Conservation (phyloP, 1,284 basidiomycete genomes). For the Leccinum solheimii region DNA sequence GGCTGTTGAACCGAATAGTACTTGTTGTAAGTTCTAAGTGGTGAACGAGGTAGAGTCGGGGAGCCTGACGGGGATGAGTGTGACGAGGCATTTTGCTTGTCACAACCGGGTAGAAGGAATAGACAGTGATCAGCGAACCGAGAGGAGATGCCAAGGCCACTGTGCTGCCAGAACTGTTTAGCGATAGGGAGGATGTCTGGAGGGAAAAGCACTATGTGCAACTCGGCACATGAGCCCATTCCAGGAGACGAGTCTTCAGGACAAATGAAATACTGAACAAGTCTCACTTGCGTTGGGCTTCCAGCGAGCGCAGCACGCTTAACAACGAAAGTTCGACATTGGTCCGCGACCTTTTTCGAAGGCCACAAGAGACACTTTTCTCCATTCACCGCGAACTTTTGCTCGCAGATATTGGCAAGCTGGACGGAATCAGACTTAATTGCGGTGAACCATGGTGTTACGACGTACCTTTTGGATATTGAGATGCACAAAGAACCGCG, state of each 20-base stretch:
- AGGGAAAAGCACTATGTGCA: conserved; percentile 84
- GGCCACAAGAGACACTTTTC: conserved; percentile 83
- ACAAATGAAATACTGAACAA: conserved; percentile 75
- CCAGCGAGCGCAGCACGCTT: conserved; percentile 45
- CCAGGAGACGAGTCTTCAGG: conserved; percentile 47
- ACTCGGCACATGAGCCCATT: conserved; percentile 44
- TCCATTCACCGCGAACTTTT: conserved; percentile 69
- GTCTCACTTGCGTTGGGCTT: conserved; percentile 53
- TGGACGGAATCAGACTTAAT: conserved; percentile 35
- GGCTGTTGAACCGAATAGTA: conserved; percentile 60
- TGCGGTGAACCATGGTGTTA: not conserved
- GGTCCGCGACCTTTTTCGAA: conserved; percentile 68
- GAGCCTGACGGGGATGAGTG: conserved; percentile 24
- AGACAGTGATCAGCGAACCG: conserved; percentile 86
- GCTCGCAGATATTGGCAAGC: conserved; percentile 76
- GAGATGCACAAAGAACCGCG: conserved; percentile 93
- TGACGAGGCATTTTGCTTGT: conserved; percentile 29
- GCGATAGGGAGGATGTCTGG: conserved; percentile 65
- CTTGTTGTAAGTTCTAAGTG: conserved; percentile 53
- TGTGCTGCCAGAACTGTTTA: conserved; percentile 97
- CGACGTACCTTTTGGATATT: conserved; percentile 80
- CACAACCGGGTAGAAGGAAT: conserved; percentile 49
- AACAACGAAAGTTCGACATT: conserved; percentile 77
- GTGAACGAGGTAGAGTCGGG: conserved; percentile 34
- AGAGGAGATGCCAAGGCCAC: conserved; percentile 88